Evolutionary conservation across 768 basidiomycete species (phyloP).

Genomic region (Cubamyces lactineus): DNA sequence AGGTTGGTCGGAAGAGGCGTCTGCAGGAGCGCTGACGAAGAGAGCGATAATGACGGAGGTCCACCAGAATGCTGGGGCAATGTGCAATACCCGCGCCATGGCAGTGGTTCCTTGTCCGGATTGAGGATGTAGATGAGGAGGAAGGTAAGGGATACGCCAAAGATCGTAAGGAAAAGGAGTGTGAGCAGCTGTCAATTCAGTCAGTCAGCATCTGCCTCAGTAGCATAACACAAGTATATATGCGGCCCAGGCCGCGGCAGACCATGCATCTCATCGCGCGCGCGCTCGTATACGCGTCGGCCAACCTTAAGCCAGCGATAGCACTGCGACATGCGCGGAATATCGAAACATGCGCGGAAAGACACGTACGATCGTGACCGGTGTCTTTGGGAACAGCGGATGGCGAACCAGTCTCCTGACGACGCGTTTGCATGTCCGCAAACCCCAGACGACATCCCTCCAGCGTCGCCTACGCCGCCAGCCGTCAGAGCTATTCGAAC

Average conservation of each 20-base stretch:
- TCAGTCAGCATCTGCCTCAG: conserved; percentile 3
- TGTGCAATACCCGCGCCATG: conserved; percentile 93
- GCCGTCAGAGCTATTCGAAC: conserved; percentile 56
- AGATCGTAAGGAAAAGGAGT: conserved; percentile 74
- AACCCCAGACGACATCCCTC: conserved; percentile 45
- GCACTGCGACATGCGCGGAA: not conserved
- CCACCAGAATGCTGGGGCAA: conserved; percentile 55
- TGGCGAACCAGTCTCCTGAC: conserved; percentile 62
- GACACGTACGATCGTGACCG: conserved; percentile 73
- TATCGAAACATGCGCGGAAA: not conserved
- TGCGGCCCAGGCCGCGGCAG: not conserved
- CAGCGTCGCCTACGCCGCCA: conserved; percentile 52
- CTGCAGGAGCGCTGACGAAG: conserved; percentile 44
- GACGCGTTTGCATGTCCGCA: conserved; percentile 58
- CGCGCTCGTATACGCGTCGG: not conserved
- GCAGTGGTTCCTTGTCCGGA: conserved; percentile 92
- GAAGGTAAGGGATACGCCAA: conserved; percentile 84
- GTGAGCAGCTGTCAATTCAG: conserved; percentile 57
- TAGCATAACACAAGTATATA: not conserved
- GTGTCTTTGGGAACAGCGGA: conserved; percentile 79
- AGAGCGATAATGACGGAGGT: conserved; percentile 45
- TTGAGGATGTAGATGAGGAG: conserved; percentile 91
- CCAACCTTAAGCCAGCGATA: not conserved
- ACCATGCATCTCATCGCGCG: not conserved
- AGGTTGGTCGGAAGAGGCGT: conserved; percentile 39